Conservation (phyloP, 176 grass and related monocot species). For the Dendrocalamus sinicus region DNA sequence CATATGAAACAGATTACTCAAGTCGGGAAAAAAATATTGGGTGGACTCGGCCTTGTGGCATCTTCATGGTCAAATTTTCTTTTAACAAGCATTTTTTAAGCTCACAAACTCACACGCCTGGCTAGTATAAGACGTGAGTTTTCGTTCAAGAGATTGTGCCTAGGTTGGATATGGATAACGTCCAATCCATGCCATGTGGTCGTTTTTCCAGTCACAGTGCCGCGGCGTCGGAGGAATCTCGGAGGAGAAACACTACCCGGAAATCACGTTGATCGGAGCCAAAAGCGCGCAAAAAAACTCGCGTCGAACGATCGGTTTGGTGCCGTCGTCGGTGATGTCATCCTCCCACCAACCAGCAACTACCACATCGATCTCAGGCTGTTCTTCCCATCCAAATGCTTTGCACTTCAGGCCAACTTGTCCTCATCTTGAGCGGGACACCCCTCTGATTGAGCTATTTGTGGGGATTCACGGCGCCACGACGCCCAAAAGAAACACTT, state of each 20-base stretch:
- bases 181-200: background rate
- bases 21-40: background rate
- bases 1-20: background rate
- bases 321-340: conserved; percentile 62
- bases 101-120: too few species aligned
- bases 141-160: background rate
- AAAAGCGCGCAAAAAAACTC: background rate
- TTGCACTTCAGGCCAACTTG: background rate
- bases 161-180: background rate
- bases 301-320: conserved; percentile 9
- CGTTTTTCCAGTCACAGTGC: background rate
- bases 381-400: background rate
- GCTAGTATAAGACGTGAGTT: too few species aligned
- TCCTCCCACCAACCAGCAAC: conserved; percentile 68
- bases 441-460: background rate
- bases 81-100: background rate
- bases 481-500: conserved; percentile 23
- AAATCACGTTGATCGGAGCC: background rate
- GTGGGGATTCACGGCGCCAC: conserved; percentile 26
- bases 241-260: conserved; percentile 34
- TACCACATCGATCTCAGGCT: conserved; percentile 43
- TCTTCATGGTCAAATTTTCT: background rate
- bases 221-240: conserved; percentile 10
- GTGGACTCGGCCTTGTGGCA: background rate
- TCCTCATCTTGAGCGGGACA: background rate